These are phyloP conservation scores for Edaphochlamys debaryana DNA, from an alignment of 139 green algal species.

Conservation along the genomic window DNA sequence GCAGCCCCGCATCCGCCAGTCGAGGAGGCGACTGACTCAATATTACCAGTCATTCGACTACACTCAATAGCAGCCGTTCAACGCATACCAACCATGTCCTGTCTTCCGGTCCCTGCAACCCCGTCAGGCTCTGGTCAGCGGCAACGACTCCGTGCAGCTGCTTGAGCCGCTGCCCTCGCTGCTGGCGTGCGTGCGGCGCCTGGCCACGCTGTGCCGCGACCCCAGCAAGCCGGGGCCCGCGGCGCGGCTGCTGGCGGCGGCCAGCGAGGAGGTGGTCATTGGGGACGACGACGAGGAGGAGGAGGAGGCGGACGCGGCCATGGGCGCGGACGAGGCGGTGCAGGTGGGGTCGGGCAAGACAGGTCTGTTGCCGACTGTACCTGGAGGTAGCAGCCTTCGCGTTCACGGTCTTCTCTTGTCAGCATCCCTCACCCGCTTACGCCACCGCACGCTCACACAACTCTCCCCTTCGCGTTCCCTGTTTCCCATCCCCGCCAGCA, in stretches of 20 bases:
- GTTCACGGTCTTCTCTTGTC: not conserved
- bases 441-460: too few species aligned
- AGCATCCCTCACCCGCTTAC: too few species aligned
- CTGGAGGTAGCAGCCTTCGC: not conserved
- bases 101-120: too few species aligned
- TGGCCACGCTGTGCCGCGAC: slow-evolving; percentile 20
- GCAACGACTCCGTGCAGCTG: slow-evolving; percentile 6
- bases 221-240: not conserved
- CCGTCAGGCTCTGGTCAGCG: too few species aligned
- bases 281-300: not conserved
- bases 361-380: too few species aligned
- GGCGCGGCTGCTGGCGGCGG: not conserved
- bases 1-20: too few species aligned
- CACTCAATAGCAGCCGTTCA: too few species aligned
- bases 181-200: slow-evolving; percentile 44
- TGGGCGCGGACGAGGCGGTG: not conserved
- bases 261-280: not conserved
- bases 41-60: too few species aligned
- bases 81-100: too few species aligned
- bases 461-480: not conserved
- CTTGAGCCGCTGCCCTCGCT: slow-evolving; percentile 64
- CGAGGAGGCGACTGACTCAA: too few species aligned
- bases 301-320: not conserved
- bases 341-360: too few species aligned
- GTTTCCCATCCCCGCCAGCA: not conserved